Evolutionary conservation across 805 yeast genomes (phyloP).

Genomic region (Yamadazyma akitaensis): DNA sequence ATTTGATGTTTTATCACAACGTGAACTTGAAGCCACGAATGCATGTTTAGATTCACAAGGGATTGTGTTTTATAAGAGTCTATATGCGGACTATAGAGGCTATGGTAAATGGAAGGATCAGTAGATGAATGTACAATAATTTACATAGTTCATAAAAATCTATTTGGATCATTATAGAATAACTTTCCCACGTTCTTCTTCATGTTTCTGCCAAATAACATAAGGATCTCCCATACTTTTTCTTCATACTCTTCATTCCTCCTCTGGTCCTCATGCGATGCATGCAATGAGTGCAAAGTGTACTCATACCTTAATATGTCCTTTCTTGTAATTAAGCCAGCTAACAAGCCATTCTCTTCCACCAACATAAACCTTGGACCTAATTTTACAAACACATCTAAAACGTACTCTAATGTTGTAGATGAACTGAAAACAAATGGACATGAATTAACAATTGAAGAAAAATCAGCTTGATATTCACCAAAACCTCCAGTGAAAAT

Average conservation of each 20-base stretch:
- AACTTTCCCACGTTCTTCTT: constrained; percentile 27
- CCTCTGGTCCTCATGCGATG: constrained; percentile 13
- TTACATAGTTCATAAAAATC: constrained; percentile 17
- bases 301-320: constrained; percentile 69
- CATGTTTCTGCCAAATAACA: constrained; percentile 16
- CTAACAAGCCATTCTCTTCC: constrained; percentile 55
- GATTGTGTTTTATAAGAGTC: constrained; percentile 58
- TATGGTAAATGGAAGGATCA: constrained; percentile 80
- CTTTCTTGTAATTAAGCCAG: constrained; percentile 82
- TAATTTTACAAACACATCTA: constrained; percentile 67
- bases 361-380: constrained; percentile 79
- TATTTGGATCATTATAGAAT: constrained; percentile 27
- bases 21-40: constrained; percentile 62
- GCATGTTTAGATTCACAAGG: constrained; percentile 67
- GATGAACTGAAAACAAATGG: constrained; percentile 58
- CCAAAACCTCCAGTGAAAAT: constrained; percentile 5
- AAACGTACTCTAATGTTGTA: constrained; percentile 56
- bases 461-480: constrained; percentile 13
- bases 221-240: constrained; percentile 35
- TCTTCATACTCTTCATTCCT: constrained; percentile 24
- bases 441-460: constrained; percentile 44
- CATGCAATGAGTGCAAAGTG: constrained; percentile 22
- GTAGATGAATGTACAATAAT: constrained; percentile 16
- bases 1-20: constrained; percentile 65
- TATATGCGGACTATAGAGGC: constrained; percentile 71